Conservation (phyloP, 2,329 filamentous ascomycete species). For the Talaromyces verruculosus region DNA sequence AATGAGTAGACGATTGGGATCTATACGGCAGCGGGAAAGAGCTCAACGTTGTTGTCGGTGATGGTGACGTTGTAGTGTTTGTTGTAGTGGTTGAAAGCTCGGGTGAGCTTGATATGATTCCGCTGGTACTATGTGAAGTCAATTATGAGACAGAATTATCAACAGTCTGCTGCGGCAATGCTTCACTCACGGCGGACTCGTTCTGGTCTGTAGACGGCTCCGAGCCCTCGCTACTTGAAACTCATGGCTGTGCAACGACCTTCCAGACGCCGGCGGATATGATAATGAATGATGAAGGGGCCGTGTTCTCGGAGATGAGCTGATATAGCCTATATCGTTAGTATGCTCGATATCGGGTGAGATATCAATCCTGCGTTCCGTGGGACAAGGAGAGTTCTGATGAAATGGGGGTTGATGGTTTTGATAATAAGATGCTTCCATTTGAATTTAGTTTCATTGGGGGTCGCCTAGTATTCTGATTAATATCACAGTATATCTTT, state of each 20-base stretch:
- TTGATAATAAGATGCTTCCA: conserved; percentile 18
- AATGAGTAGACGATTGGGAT: conserved; percentile 11
- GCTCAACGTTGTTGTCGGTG: conserved; percentile 1
- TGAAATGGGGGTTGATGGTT: conserved; percentile 8
- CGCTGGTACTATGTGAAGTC: background rate
- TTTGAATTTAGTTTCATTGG: conserved; percentile 18
- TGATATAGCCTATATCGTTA: conserved; percentile 18
- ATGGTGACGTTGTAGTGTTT: background rate
- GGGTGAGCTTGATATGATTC: conserved; percentile 8
- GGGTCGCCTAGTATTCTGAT: conserved; percentile 12
- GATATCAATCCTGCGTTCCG: conserved; percentile 16
- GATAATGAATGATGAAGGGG: conserved; percentile 1
- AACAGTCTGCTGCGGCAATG: background rate
- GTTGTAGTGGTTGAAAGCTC: background rate
- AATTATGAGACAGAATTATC: background rate
- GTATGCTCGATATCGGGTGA: conserved; percentile 9
- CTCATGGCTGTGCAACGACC: conserved; percentile 9
- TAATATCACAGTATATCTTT: conserved; percentile 13
- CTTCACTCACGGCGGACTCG: conserved; percentile 21
- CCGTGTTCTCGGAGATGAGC: background rate
- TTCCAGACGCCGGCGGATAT: conserved; percentile 13
- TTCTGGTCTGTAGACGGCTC: conserved; percentile 13
- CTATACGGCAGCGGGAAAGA: conserved; percentile 21
- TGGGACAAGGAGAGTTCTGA: conserved; percentile 10
- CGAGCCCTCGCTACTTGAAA: conserved; percentile 11